phyloP scores from a whole-genome alignment of 1,284 basidiomycete species.

The Ceratobasidium sp. region DNA sequence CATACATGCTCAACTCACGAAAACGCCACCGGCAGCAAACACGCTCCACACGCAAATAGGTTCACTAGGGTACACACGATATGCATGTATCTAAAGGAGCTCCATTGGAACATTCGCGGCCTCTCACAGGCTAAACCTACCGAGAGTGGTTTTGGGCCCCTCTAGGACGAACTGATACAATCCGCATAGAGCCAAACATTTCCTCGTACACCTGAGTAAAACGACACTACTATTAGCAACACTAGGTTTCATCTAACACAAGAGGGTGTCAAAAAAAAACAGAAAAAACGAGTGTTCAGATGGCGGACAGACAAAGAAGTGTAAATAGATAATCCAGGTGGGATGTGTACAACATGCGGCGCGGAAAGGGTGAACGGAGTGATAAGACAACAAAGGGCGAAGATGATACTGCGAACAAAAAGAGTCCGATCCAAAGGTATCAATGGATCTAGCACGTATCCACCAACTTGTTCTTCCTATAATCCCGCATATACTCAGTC shows the following conservation, averaged over 20 bases:
- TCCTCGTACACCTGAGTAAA: too few relatives aligned
- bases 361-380: neutral
- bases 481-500: neutral
- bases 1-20: too few relatives aligned
- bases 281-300: neutral
- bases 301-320: neutral
- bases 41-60: too few relatives aligned
- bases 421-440: neutral
- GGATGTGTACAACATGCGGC: neutral
- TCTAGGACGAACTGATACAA: too few relatives aligned
- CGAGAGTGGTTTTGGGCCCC: too few relatives aligned
- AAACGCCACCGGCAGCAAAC: too few relatives aligned
- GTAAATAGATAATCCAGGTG: neutral
- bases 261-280: neutral
- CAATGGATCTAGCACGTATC: constrained; percentile 44
- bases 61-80: too few relatives aligned
- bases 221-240: neutral
- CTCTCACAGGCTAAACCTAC: too few relatives aligned
- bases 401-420: neutral
- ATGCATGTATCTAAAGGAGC: too few relatives aligned
- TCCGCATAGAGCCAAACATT: too few relatives aligned
- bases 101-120: too few relatives aligned
- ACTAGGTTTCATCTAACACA: neutral
- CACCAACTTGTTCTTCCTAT: constrained; percentile 59
- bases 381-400: neutral